Conservation (phyloP, 345 rosid genomes). For the Salix exigua region DNA sequence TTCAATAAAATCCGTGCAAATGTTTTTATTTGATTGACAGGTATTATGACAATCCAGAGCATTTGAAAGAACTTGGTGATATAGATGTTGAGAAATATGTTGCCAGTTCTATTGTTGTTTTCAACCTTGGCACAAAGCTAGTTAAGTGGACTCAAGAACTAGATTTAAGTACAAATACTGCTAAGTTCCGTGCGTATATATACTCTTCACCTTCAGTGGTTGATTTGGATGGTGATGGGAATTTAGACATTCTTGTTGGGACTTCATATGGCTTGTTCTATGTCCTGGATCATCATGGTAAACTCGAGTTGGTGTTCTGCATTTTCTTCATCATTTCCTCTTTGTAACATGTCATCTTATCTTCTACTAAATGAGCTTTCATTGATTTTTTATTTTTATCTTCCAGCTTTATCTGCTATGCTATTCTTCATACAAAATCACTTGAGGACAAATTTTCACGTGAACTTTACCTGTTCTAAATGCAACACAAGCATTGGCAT, state of each 20-base stretch:
- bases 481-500: background rate
- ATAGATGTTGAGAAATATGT: constrained; percentile 87
- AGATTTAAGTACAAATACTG: constrained; percentile 74
- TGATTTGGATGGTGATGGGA: constrained; percentile 99
- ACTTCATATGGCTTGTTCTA: constrained; percentile 95
- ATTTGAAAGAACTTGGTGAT: constrained; percentile 77
- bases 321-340: constrained; percentile 2
- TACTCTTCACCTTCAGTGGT: constrained; percentile 91
- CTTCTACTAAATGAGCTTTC: background rate
- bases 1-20: background rate
- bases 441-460: background rate
- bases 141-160: constrained; percentile 84
- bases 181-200: constrained; percentile 75
- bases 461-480: background rate
- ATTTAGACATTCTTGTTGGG: constrained; percentile 94
- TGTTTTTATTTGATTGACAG: constrained; percentile 30
- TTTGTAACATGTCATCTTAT: background rate
- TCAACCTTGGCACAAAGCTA: constrained; percentile 96
- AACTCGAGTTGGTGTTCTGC: constrained; percentile 12
- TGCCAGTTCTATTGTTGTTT: constrained; percentile 84
- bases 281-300: constrained; percentile 96
- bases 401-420: background rate
- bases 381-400: background rate
- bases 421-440: background rate
- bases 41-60: constrained; percentile 94